These are phyloP conservation scores for Blastomyces gilchristii DNA, from an alignment of 2,329 filamentous ascomycete species.

Conservation along the genomic window DNA sequence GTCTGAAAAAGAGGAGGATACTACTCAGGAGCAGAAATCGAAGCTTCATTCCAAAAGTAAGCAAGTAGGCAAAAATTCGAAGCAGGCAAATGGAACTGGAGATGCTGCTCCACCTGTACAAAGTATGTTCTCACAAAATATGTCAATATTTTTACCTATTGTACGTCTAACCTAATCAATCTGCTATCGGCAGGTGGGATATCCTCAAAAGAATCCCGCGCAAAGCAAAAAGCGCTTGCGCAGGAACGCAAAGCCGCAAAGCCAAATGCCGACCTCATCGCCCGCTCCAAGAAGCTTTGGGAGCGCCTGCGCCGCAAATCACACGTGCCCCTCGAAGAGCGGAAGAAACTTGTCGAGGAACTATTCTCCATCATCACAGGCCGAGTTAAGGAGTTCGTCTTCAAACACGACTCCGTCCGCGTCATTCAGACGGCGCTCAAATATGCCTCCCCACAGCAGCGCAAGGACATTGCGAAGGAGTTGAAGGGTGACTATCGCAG, in stretches of 20 bases:
- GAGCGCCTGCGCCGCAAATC: constrained; percentile 87
- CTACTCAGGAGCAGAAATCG: constrained; percentile 13
- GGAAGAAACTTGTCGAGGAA: constrained; percentile 76
- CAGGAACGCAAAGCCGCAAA: constrained; percentile 87
- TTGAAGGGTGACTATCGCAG: constrained; percentile 73
- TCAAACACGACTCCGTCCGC: constrained; percentile 97
- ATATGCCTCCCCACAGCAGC: constrained; percentile 76
- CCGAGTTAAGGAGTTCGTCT: constrained; percentile 85
- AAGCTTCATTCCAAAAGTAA: constrained; percentile 20
- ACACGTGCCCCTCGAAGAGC: constrained; percentile 80
- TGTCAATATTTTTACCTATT: not conserved
- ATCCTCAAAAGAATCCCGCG: constrained; percentile 71
- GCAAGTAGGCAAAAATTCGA: not conserved
- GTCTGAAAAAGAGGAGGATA: constrained; percentile 27
- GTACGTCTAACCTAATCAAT: not conserved
- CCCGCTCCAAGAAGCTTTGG: constrained; percentile 92
- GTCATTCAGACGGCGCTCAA: constrained; percentile 96
- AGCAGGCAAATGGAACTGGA: constrained; percentile 14
- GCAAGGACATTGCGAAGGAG: constrained; percentile 76
- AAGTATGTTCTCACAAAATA: constrained; percentile 14
- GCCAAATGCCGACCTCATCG: constrained; percentile 80
- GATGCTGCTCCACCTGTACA: constrained; percentile 11
- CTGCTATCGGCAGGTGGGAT: constrained; percentile 39
- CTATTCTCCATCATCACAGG: constrained; percentile 86
- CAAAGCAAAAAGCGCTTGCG: constrained; percentile 80